These are phyloP conservation scores for Whalleya microplaca DNA, from an alignment of 2,329 filamentous ascomycete genomes.

Conservation along the genomic window DNA sequence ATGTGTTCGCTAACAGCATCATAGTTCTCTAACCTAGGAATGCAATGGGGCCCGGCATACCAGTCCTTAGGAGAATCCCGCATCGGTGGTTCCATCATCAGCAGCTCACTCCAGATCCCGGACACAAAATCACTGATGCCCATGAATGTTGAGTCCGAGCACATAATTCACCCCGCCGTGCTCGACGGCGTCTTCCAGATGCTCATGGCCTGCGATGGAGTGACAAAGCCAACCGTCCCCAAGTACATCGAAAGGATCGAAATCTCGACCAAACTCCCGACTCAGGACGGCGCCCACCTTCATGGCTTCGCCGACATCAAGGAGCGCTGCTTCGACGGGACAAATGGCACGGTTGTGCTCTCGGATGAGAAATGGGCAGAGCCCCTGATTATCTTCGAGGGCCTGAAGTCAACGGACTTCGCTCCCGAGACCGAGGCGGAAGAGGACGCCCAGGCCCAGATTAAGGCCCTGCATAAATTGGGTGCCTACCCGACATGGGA, in stretches of 20 bases:
- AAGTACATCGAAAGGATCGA: constrained; percentile 36
- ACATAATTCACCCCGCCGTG: constrained; percentile 31
- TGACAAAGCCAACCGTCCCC: constrained; percentile 30
- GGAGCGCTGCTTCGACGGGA: constrained; percentile 34
- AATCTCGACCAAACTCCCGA: constrained; percentile 32
- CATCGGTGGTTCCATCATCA: constrained; percentile 23
- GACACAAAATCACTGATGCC: constrained; percentile 33
- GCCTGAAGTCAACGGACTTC: constrained; percentile 34
- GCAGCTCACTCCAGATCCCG: constrained; percentile 30
- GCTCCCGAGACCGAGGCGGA: constrained; percentile 24
- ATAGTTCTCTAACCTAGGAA: constrained; percentile 31
- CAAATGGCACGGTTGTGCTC: constrained; percentile 34
- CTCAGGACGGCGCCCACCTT: constrained; percentile 26
- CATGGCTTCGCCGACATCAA: constrained; percentile 34
- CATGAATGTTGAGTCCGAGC: constrained; percentile 28
- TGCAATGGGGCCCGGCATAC: constrained; percentile 33
- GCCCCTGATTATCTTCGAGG: constrained; percentile 34
- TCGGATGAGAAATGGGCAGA: constrained; percentile 35
- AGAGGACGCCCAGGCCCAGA: constrained; percentile 28
- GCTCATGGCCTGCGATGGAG: constrained; percentile 32
- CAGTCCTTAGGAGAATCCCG: constrained; percentile 29
- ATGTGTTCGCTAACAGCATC: neutral
- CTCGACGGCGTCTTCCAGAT: constrained; percentile 35
- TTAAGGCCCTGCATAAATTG: constrained; percentile 30
- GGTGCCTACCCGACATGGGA: constrained; percentile 33